A percentile compares a stretch with the other conserved stretches of the same genome.
These are phyloP conservation scores for Sporothrix curviconia DNA, from an alignment of 2,329 filamentous ascomycete genomes.

Conservation along the genomic window DNA sequence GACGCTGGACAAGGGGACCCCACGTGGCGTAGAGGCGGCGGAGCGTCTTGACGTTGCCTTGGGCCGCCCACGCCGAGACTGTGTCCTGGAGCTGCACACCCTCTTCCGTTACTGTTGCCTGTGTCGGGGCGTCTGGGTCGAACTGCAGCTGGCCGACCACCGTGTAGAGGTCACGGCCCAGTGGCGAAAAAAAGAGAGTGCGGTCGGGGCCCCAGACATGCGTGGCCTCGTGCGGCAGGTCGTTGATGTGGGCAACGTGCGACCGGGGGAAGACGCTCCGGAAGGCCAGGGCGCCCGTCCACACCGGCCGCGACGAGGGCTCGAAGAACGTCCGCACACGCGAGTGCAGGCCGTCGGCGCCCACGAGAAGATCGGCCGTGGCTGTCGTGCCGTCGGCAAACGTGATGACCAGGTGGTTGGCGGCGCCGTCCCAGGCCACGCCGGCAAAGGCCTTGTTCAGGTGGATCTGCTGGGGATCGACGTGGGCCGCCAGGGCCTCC, in stretches of 20 bases:
- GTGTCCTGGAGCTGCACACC: conserved; percentile 21
- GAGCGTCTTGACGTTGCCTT: conserved; percentile 31
- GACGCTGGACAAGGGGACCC: conserved; percentile 34
- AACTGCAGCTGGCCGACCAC: conserved; percentile 36
- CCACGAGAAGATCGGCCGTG: conserved; percentile 42
- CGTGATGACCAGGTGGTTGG: conserved; percentile 29
- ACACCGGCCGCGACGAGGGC: conserved; percentile 32
- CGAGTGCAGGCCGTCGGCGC: conserved; percentile 48
- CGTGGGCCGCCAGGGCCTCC: conserved; percentile 38
- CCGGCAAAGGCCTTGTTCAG: conserved; percentile 36
- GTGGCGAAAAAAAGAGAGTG: conserved; percentile 37
- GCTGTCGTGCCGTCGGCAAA: conserved; percentile 43
- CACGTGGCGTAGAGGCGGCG: conserved; percentile 35
- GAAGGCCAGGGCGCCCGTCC: conserved; percentile 39
- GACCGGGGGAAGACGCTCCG: conserved; percentile 38
- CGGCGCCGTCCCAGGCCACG: conserved; percentile 27
- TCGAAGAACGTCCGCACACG: conserved; percentile 38
- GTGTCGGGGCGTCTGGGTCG: too few species aligned
- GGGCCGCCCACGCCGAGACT: conserved; percentile 32
- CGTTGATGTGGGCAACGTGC: conserved; percentile 33
- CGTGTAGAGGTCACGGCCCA: conserved; percentile 37
- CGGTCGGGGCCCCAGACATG: conserved; percentile 39
- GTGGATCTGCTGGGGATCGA: conserved; percentile 36
- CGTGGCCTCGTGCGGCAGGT: conserved; percentile 35
- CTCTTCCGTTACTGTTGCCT: conserved; percentile 16